Conservation (phyloP, 306 rosid genomes). For the Cicer judaicum region DNA sequence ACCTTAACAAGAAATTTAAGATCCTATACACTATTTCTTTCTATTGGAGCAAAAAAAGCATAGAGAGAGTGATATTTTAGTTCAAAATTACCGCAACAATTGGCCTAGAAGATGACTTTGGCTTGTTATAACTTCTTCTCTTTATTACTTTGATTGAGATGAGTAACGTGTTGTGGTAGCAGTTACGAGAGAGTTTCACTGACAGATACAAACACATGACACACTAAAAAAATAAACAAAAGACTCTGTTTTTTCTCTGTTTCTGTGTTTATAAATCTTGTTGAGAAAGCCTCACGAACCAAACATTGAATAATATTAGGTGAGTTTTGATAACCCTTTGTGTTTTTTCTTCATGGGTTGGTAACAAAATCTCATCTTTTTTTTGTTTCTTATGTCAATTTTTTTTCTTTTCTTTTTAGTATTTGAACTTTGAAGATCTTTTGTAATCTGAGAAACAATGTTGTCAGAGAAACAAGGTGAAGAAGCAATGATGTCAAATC, state of each 20-base stretch:
- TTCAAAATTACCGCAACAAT: constrained; percentile 17
- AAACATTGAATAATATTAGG: constrained; percentile 40
- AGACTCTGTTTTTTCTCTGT: constrained; percentile 39
- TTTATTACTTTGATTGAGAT: constrained; percentile 20
- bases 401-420: neutral
- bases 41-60: constrained; percentile 15
- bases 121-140: constrained; percentile 25
- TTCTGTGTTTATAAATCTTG: constrained; percentile 40
- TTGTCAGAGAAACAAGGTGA: constrained; percentile 68
- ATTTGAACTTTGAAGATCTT: constrained; percentile 45
- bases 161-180: constrained; percentile 30
- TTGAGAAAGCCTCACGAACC: constrained; percentile 35
- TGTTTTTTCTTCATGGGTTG: constrained; percentile 17
- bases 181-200: constrained; percentile 40
- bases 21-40: neutral
- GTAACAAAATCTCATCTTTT: constrained; percentile 38
- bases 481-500: constrained; percentile 66
- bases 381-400: neutral
- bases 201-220: constrained; percentile 37
- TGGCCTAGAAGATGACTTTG: constrained; percentile 48
- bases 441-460: constrained; percentile 55
- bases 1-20: constrained; percentile 27
- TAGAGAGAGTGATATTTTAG: neutral
- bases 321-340: constrained; percentile 9
- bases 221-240: neutral